Evolutionary conservation across 225 moss, liverwort and hornwort species (phyloP).

Genomic region (Anthoceros angustus): DNA sequence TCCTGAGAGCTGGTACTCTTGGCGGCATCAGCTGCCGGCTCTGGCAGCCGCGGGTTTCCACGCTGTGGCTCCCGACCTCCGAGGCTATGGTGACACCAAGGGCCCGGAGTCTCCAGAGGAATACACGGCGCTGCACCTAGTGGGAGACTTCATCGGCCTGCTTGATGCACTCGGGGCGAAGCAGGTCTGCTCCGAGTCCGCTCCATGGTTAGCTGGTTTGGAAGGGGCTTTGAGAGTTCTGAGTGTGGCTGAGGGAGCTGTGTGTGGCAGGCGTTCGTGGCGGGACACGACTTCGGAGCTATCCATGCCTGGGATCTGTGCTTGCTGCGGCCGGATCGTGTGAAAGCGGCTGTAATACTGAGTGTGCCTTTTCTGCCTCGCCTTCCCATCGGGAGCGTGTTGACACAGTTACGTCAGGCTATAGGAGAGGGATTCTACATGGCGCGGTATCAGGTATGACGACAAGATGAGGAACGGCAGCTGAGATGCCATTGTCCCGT

Average conservation of each 20-base stretch:
- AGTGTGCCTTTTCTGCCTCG: background rate
- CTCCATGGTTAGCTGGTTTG: background rate
- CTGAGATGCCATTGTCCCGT: background rate
- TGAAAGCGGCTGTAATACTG: background rate
- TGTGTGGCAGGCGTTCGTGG: background rate
- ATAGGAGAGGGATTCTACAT: background rate
- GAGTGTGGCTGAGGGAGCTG: background rate
- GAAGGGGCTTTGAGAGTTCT: background rate
- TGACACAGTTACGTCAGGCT: background rate
- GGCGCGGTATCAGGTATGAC: background rate
- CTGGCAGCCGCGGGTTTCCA: constrained; percentile 20
- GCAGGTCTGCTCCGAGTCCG: constrained; percentile 7
- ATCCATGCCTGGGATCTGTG: background rate
- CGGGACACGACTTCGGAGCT: background rate
- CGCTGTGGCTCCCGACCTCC: constrained; percentile 16
- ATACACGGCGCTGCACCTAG: constrained; percentile 9
- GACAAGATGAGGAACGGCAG: background rate
- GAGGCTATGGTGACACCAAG: constrained; percentile 15
- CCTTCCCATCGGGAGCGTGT: background rate
- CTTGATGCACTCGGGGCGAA: constrained; percentile 11
- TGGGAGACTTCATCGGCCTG: constrained; percentile 17
- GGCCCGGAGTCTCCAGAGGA: constrained; percentile 11
- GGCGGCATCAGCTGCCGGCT: constrained; percentile 19
- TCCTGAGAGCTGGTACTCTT: constrained; percentile 22
- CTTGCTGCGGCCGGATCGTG: background rate